A percentile compares a stretch with the other conserved stretches of the same genome.
phyloP scores from a whole-genome alignment of 441 rosid genomes.

The Gossypium trilobum region DNA sequence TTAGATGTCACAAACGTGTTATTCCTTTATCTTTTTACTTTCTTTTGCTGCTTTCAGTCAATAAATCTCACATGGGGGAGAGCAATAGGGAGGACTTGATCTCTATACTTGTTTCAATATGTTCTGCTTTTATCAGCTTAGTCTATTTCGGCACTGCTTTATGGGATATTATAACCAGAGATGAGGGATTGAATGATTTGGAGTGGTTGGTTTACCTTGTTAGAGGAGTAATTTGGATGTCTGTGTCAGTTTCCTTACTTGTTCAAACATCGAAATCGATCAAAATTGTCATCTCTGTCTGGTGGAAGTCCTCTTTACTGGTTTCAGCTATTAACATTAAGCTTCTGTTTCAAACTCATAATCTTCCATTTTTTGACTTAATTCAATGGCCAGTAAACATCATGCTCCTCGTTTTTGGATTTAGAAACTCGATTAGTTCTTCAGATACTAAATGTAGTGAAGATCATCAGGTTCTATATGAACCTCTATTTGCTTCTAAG shows the following conservation, averaged over 20 bases:
- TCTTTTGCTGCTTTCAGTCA: constrained; percentile 22
- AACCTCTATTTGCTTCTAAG: constrained; percentile 31
- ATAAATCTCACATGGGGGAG: too few relatives aligned
- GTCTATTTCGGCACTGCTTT: constrained; percentile 28
- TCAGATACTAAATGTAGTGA: background rate
- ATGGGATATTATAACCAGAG: constrained; percentile 25
- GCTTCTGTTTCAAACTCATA: constrained; percentile 24
- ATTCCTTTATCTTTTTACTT: constrained; percentile 46
- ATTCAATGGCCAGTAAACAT: constrained; percentile 40
- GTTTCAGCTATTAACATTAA: constrained; percentile 36
- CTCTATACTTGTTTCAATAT: constrained; percentile 29
- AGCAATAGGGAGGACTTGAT: constrained; percentile 31
- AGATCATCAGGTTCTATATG: constrained; percentile 29
- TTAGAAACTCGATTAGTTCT: constrained; percentile 26
- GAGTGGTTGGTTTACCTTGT: constrained; percentile 31
- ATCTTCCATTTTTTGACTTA: constrained; percentile 29
- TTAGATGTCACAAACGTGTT: constrained; percentile 43
- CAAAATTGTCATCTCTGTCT: constrained; percentile 28
- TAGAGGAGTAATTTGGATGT: constrained; percentile 55
- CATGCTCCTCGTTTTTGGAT: constrained; percentile 46
- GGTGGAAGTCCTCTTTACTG: constrained; percentile 57
- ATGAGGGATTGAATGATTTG: constrained; percentile 6
- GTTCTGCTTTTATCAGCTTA: constrained; percentile 41
- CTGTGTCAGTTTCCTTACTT: constrained; percentile 47
- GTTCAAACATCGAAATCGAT: constrained; percentile 34